Percentiles rank a stretch among this genome's conserved stretches.
Conservation (phyloP, 257 asterid genomes). For the Lantana camara region DNA sequence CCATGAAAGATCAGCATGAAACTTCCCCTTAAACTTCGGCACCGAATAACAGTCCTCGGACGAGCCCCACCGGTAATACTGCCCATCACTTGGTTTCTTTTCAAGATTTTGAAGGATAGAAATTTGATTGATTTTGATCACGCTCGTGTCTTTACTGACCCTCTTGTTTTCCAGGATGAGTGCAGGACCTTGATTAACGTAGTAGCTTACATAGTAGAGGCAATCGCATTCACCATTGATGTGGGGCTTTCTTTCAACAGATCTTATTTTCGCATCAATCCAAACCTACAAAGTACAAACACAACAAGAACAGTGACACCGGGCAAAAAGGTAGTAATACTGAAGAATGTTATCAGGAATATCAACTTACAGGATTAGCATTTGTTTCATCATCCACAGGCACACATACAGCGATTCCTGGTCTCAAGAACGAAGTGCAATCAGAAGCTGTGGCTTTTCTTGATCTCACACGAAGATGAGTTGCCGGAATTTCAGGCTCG, state of each 20-base stretch:
- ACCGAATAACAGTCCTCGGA: constrained; percentile 74
- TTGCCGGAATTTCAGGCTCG: constrained; percentile 58
- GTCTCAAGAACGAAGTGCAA: constrained; percentile 78
- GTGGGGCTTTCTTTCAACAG: constrained; percentile 83
- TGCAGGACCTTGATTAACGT: constrained; percentile 66
- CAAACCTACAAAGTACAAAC: constrained; percentile 49
- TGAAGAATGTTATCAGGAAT: background rate
- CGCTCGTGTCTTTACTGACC: constrained; percentile 53
- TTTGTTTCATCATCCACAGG: constrained; percentile 41
- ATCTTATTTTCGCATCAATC: constrained; percentile 83
- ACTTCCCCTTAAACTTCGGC: constrained; percentile 57
- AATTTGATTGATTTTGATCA: constrained; percentile 49
- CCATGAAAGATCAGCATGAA: constrained; percentile 82
- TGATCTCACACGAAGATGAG: constrained; percentile 77
- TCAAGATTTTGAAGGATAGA: constrained; percentile 77
- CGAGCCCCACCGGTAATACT: constrained; percentile 72
- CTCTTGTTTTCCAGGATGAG: constrained; percentile 44
- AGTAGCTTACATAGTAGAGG: constrained; percentile 66
- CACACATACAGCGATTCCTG: constrained; percentile 77
- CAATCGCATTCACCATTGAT: constrained; percentile 65
- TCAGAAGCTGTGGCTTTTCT: constrained; percentile 70
- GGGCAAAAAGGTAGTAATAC: too few relatives aligned
- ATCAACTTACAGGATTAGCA: constrained; percentile 51
- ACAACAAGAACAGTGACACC: too few relatives aligned
- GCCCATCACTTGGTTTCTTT: constrained; percentile 52